Percentiles rank a stretch among this genome's conserved stretches.
Conservation (phyloP, 257 asterid genomes). For the Handroanthus guayacan region DNA sequence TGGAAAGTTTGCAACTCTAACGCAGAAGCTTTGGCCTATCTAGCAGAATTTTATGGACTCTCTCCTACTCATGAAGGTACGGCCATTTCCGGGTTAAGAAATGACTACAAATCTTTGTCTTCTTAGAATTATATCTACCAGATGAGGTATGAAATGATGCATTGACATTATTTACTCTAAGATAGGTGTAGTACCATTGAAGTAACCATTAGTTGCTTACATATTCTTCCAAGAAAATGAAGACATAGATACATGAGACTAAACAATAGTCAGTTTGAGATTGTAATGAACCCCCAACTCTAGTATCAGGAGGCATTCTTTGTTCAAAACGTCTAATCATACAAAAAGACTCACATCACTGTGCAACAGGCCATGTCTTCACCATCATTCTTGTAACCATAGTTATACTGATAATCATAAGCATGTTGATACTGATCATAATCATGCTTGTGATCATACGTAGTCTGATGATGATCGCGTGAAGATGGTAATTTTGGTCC, state of each 20-base stretch:
- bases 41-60: slow-evolving; percentile 65
- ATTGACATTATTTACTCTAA: too few relatives aligned
- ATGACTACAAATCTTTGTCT: slow-evolving; percentile 18
- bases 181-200: background rate
- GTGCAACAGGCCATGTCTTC: slow-evolving; percentile 31
- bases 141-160: background rate
- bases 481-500: slow-evolving; percentile 31
- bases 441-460: background rate
- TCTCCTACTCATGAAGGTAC: slow-evolving; percentile 25
- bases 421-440: background rate
- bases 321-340: background rate
- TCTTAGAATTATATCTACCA: background rate
- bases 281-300: background rate
- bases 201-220: background rate
- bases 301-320: background rate
- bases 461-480: background rate
- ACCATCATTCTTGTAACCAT: background rate
- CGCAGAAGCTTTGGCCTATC: slow-evolving; percentile 74
- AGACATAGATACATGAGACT: background rate
- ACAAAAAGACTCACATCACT: slow-evolving; percentile 31
- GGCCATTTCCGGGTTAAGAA: background rate
- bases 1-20: slow-evolving; percentile 83
- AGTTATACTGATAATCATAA: background rate
- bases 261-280: background rate
- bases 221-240: too few relatives aligned